Evolutionary conservation across 805 yeast species (phyloP), one percentile per base, ranked within the genome.

Genomic region (Saccharomycopsis fibuligera): DNA sequence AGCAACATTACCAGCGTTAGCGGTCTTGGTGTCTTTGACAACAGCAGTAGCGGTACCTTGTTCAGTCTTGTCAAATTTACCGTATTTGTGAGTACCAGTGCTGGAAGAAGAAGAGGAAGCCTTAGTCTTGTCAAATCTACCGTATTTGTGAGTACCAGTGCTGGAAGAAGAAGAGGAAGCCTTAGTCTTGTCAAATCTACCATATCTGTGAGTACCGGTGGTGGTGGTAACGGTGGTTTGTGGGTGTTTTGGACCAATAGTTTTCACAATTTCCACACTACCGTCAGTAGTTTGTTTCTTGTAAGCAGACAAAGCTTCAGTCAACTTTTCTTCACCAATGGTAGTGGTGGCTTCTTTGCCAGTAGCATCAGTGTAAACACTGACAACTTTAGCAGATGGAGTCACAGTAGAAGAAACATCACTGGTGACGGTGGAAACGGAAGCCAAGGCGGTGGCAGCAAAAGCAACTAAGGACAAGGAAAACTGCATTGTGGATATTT

Each of bases 1-100:
- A 64, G 90, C 91, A n/a, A n/a, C n/a, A n/a, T n/a, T n/a, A 21
- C 98, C 99, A 14, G 97, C 97, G 59, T 83, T 85, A 23, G 86
- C 79, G 57, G 97, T 70, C 43, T 73, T 72, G 12, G 33, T 35
- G 29, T 21, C 48, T 25, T 44, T 48, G 12, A 43, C 27, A 35
- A 52, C 55, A 9, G 73, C 56, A 16, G 64, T 54, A 23, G 61
- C 52, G 10, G 65, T 57, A 39, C 65, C 58, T 5, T 57, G 53
- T 41, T 65, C 62, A 48, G 74, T 70, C 59, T 70, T 72, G 70
- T 77, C 69, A 60, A 77, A 77, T 60, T 70, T 70, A 56, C 86
- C 86, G 56, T 68, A 69, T 53, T 63, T 72, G 69, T 79, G 81
- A 44, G 83, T 78, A 49, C 73, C 72, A 52, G 76, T 64, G 22